Percentiles rank a stretch among this genome's conserved stretches.
phyloP scores from a whole-genome alignment of 352 stramenopile species.

The Globisporangium ultimum region DNA sequence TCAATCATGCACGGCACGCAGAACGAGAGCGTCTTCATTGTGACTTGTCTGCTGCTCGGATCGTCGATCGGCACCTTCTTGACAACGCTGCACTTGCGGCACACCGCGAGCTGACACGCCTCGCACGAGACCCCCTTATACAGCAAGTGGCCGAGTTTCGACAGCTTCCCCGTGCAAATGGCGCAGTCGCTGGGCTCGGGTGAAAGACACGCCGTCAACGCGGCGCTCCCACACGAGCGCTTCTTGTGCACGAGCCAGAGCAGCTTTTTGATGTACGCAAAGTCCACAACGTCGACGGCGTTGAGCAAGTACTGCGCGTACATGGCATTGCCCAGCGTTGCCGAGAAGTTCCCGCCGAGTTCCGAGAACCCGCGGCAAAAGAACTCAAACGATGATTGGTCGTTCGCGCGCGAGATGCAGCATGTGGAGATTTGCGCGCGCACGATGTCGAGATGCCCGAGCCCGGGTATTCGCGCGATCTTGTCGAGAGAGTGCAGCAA shows the following conservation, averaged over 20 bases:
- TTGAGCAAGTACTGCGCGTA: conserved; percentile 4
- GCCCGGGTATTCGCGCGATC: conserved; percentile 11
- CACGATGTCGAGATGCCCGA: conserved; percentile 9
- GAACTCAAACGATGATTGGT: conserved; percentile 4
- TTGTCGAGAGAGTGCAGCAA: conserved; percentile 12
- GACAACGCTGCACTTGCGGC: conserved; percentile 13
- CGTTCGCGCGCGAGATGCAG: neutral
- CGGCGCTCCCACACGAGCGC: neutral
- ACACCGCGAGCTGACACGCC: conserved; percentile 5
- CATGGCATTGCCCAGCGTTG: neutral
- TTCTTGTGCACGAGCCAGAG: conserved; percentile 7
- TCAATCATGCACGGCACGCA: conserved; percentile 11
- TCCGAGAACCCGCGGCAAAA: conserved; percentile 4
- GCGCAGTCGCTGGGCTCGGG: neutral
- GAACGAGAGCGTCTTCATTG: conserved; percentile 9
- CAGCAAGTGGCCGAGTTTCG: neutral
- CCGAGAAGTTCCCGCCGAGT: neutral
- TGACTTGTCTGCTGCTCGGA: neutral
- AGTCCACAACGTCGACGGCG: conserved; percentile 6
- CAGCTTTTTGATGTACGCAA: conserved; percentile 8
- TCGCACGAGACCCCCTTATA: neutral
- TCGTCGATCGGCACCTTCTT: conserved; percentile 11
- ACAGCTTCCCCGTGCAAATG: neutral
- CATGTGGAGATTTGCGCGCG: conserved; percentile 12
- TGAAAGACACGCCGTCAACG: neutral